Evolutionary conservation across 2,329 filamentous ascomycete genomes (phyloP).

Genomic region (Dothistroma septosporum): DNA sequence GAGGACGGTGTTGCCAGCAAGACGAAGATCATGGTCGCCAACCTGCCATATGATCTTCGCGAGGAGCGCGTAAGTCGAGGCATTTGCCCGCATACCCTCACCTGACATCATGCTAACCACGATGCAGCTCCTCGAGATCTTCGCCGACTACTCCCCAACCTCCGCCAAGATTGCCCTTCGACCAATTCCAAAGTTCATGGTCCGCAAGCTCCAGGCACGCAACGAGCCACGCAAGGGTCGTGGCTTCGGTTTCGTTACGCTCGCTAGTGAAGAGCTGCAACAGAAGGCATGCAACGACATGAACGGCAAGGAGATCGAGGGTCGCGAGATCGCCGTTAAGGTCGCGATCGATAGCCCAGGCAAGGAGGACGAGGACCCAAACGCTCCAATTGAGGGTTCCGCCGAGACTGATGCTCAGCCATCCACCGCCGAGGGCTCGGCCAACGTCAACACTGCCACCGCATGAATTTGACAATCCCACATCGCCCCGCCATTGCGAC

Average conservation of each 20-base stretch:
- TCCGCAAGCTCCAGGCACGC: conserved; percentile 98
- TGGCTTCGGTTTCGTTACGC: conserved; percentile 96
- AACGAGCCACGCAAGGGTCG: conserved; percentile 98
- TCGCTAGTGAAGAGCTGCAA: conserved; percentile 91
- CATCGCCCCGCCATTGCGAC: conserved; percentile 9
- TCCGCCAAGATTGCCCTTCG: conserved; percentile 98
- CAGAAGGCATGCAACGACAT: conserved; percentile 96
- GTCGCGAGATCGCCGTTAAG: conserved; percentile 99
- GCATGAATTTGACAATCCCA: conserved; percentile 16
- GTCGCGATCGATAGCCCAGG: conserved; percentile 98
- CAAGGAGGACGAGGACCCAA: conserved; percentile 81
- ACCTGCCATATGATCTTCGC: conserved; percentile 94
- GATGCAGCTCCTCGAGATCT: conserved; percentile 88
- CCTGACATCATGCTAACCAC: conserved; percentile 26
- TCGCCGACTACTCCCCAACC: conserved; percentile 83
- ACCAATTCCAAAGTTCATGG: conserved; percentile 98
- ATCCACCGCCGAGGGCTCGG: conserved; percentile 36
- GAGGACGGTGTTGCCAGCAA: conserved; percentile 97
- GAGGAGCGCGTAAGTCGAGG: conserved; percentile 77
- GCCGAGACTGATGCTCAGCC: conserved; percentile 30
- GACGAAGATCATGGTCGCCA: conserved; percentile 99
- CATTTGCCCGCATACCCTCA: background rate
- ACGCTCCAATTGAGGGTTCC: conserved; percentile 43
- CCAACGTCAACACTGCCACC: conserved; percentile 30
- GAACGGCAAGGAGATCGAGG: conserved; percentile 99